Evolutionary conservation across 1,284 basidiomycete genomes (phyloP).

Genomic region (Amylostereum areolatum): DNA sequence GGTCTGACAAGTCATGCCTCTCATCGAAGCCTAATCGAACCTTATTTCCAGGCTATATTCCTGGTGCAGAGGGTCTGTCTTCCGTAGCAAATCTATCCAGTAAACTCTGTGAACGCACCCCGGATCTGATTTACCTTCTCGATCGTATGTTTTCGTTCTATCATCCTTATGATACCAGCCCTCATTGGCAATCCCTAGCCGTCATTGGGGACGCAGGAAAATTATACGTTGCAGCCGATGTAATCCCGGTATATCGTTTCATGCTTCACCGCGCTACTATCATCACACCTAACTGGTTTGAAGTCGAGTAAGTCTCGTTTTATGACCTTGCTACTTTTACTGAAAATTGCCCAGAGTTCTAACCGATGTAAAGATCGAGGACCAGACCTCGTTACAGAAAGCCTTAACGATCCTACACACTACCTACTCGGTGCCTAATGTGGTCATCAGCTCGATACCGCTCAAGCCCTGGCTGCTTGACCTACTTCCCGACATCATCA

Average conservation of each 20-base stretch:
- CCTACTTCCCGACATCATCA: slow-evolving; percentile 32
- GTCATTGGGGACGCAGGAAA: slow-evolving; percentile 88
- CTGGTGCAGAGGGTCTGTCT: slow-evolving; percentile 74
- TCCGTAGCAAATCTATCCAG: slow-evolving; percentile 62
- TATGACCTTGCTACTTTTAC: not conserved
- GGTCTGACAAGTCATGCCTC: slow-evolving; percentile 31
- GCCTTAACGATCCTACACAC: slow-evolving; percentile 76
- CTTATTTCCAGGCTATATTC: slow-evolving; percentile 67
- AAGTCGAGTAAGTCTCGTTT: slow-evolving; percentile 74
- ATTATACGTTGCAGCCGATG: slow-evolving; percentile 85
- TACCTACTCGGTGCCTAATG: slow-evolving; percentile 71
- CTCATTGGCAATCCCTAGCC: slow-evolving; percentile 32
- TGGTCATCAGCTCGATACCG: slow-evolving; percentile 90
- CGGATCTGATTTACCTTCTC: slow-evolving; percentile 75
- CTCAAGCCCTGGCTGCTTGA: slow-evolving; percentile 48
- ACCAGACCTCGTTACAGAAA: slow-evolving; percentile 56
- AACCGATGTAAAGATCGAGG: slow-evolving; percentile 65
- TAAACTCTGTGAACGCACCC: slow-evolving; percentile 51
- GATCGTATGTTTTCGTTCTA: slow-evolving; percentile 65
- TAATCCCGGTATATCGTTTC: slow-evolving; percentile 82
- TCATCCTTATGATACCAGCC: not conserved
- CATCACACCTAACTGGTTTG: slow-evolving; percentile 98
- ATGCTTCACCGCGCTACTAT: slow-evolving; percentile 82
- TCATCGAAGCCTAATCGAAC: not conserved
- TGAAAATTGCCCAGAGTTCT: slow-evolving; percentile 46